Conservation (phyloP, 345 rosid species). For the Hirschfeldia incana region DNA sequence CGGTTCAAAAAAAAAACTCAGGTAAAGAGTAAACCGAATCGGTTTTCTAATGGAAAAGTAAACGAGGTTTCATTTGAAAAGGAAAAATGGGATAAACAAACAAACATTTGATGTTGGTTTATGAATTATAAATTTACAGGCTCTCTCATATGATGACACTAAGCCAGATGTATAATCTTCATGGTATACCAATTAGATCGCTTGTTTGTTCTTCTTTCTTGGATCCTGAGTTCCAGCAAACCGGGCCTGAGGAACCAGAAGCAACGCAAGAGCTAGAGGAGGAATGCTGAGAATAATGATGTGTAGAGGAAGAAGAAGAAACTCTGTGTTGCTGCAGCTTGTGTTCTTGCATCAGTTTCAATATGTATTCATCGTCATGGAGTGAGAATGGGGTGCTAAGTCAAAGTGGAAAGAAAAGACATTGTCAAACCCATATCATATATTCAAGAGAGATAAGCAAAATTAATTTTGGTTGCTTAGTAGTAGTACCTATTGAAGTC, state of each 20-base stretch:
- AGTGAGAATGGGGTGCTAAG: constrained; percentile 46
- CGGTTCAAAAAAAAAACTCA: not conserved
- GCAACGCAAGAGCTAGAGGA: constrained; percentile 47
- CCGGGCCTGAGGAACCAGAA: constrained; percentile 41
- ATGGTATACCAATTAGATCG: constrained; percentile 26
- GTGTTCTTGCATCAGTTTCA: constrained; percentile 43
- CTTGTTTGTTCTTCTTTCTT: constrained; percentile 13
- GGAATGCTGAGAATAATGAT: constrained; percentile 34
- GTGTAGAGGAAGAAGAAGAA: constrained; percentile 37
- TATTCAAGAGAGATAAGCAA: constrained; percentile 5
- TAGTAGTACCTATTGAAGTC: constrained; percentile 49
- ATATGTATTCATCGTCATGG: constrained; percentile 45
- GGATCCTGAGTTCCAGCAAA: constrained; percentile 42
- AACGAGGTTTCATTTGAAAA: not conserved
- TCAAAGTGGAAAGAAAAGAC: not conserved
- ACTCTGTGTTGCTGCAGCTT: constrained; percentile 34
- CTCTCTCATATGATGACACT: constrained; percentile 27
- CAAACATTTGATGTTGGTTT: constrained; percentile 27
- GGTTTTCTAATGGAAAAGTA: not conserved
- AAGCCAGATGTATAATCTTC: constrained; percentile 27
- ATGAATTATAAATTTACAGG: constrained; percentile 13
- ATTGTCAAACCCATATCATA: not conserved
- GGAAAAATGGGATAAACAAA: constrained; percentile 20
- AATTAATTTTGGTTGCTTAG: no score
- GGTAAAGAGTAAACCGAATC: constrained; percentile 17